Conservation (phyloP, 768 basidiomycete species). For the Pisolithus marmoratus region DNA sequence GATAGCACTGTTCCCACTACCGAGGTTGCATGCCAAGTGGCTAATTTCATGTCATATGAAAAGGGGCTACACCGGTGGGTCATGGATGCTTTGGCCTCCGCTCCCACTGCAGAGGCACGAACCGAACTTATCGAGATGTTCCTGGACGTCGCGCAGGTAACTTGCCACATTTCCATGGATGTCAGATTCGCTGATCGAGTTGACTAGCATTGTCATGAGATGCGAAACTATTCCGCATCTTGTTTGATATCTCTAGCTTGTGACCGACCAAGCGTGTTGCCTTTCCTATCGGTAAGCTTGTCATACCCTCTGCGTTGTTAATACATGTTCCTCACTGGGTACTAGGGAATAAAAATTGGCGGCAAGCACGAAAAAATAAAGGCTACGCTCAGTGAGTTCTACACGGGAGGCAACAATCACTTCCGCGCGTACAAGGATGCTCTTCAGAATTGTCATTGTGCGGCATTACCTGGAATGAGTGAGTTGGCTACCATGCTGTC, state of each 20-base stretch:
- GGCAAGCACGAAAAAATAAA: constrained; percentile 17
- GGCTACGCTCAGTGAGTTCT: constrained; percentile 14
- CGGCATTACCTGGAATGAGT: constrained; percentile 31
- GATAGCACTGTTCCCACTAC: constrained; percentile 21
- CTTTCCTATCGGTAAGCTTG: constrained; percentile 20
- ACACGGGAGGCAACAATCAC: constrained; percentile 20
- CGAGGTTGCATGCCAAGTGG: constrained; percentile 24
- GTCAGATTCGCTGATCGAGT: constrained; percentile 2
- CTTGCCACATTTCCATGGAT: background rate
- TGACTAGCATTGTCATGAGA: constrained; percentile 36
- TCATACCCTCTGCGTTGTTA: background rate
- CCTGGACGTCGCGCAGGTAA: constrained; percentile 40
- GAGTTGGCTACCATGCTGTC: background rate
- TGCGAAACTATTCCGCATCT: constrained; percentile 43
- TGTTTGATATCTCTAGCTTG: constrained; percentile 38
- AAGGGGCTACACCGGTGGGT: constrained; percentile 37
- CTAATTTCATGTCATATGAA: constrained; percentile 31
- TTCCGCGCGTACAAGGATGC: constrained; percentile 27
- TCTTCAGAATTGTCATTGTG: constrained; percentile 21
- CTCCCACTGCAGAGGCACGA: constrained; percentile 15
- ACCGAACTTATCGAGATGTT: constrained; percentile 35
- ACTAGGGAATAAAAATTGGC: constrained; percentile 22
- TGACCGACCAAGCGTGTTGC: constrained; percentile 33
- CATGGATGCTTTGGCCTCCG: constrained; percentile 30
- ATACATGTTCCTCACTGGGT: background rate